phyloP scores from a whole-genome alignment of 176 grass and related monocot genomes.

The Bothriochloa decipiens region DNA sequence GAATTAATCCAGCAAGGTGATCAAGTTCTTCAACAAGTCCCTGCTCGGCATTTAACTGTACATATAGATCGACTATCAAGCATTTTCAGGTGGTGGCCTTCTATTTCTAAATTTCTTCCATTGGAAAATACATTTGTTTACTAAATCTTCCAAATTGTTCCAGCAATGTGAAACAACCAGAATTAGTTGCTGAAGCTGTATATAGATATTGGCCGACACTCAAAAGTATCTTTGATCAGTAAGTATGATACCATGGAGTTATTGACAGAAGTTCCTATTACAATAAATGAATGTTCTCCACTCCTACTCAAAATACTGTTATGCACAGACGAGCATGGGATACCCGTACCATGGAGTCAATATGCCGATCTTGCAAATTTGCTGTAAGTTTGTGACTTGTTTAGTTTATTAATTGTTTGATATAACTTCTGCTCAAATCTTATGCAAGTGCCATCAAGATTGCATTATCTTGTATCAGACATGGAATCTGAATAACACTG shows the following conservation, averaged over 20 bases:
- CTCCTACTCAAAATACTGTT: conserved; percentile 9
- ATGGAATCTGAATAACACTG: background rate
- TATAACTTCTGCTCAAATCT: conserved; percentile 39
- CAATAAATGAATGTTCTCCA: background rate
- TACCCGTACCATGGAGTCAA: conserved; percentile 94
- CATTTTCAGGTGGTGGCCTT: conserved; percentile 82
- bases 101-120: conserved; percentile 15
- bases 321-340: conserved; percentile 89
- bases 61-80: conserved; percentile 93
- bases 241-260: conserved; percentile 40
- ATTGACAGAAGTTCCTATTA: conserved; percentile 28
- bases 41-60: conserved; percentile 79
- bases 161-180: conserved; percentile 89
- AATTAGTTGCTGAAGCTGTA: conserved; percentile 92
- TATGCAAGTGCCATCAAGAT: conserved; percentile 15
- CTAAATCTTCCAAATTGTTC: conserved; percentile 43
- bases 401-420: conserved; percentile 33
- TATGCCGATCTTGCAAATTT: conserved; percentile 95
- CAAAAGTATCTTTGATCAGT: conserved; percentile 94
- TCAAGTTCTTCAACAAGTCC: conserved; percentile 67
- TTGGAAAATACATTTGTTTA: conserved; percentile 26
- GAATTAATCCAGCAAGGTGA: conserved; percentile 85
- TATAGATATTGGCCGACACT: conserved; percentile 81
- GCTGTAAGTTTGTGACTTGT: conserved; percentile 69
- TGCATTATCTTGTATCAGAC: conserved; percentile 16